Base-by-base conservation (phyloP, 75 land plant genomes). In the Gnetum montanum region DNA sequence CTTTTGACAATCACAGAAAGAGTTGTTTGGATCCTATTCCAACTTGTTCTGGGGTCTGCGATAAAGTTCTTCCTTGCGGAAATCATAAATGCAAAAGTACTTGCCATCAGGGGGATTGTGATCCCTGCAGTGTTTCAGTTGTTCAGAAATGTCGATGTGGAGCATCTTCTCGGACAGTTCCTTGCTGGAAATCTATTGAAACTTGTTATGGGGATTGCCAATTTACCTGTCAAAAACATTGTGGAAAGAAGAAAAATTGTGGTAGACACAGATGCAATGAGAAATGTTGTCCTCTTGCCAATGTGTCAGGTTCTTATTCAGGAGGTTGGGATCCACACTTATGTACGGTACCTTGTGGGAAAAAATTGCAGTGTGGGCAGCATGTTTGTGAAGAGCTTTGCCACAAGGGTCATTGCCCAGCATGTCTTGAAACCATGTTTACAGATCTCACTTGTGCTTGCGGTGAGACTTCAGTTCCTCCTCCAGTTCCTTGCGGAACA, bases 401-500 rank as follows among this genome's bases (percentile, higher is more conserved):
- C 49, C 99, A 95, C 54, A 74, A 78, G 54, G 99, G 99, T 15
- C 83, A 95, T 57, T 95, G 99, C 53, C 92, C 85, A 47, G 92
- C 99, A 10, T 95, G 99, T 59, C 71, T 86, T 31, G 91, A 85
- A 56, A 86, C 99, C 13, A 83, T 81, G 26, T 95, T 95, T 58
- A 80, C 81, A 20, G 99, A 95, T 46, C 71, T 95, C 40, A 65
- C 88, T 2, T 95, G 99, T 74, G 91, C 99, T 8, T 95, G 99
- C 73, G 96, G 99, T 18, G 81, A 63, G 71, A 89, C 99, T 18
- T 77, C 82, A 16, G 78, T 95, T 34, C 96, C 97, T 25, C 99
- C 99, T 34, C 99, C 99, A 15, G 73, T 81, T 38, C 88, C 99
- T n/a, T 95, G 99, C 71, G 99, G 99, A 28, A 95, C 96, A 6